Conservation (phyloP, 805 yeast genomes). For the Zygosaccharomyces gambellarensis region DNA sequence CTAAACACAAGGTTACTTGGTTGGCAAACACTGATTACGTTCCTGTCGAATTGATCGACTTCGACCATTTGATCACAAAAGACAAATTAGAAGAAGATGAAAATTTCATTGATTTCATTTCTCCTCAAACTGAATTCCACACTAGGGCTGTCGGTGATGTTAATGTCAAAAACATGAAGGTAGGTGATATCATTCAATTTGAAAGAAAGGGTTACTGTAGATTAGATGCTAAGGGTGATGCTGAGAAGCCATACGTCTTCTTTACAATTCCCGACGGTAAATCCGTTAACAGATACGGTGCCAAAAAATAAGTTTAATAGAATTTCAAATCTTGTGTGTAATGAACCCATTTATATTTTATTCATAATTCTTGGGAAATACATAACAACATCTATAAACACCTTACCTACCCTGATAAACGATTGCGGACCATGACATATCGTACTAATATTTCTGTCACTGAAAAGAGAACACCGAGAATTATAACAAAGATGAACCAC, state of each 20-base stretch:
- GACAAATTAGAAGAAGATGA: slow-evolving; percentile 94
- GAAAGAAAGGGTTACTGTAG: slow-evolving; percentile 97
- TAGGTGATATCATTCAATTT: slow-evolving; percentile 85
- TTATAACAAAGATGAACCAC: slow-evolving; percentile 80
- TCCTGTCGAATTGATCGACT: slow-evolving; percentile 76
- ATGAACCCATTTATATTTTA: not conserved
- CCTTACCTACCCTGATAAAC: not conserved
- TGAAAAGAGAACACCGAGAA: slow-evolving; percentile 72
- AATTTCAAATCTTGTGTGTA: not conserved
- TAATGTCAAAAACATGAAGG: slow-evolving; percentile 70
- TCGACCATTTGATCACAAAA: slow-evolving; percentile 91
- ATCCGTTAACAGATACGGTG: slow-evolving; percentile 68
- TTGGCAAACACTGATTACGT: slow-evolving; percentile 78
- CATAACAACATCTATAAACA: not conserved
- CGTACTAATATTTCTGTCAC: slow-evolving; percentile 63
- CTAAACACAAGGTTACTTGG: slow-evolving; percentile 94
- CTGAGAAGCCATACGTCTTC: slow-evolving; percentile 66
- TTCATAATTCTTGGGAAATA: not conserved
- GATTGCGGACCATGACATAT: slow-evolving; percentile 42
- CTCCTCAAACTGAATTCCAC: slow-evolving; percentile 82
- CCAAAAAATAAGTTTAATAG: slow-evolving; percentile 43
- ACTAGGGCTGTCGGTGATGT: slow-evolving; percentile 73
- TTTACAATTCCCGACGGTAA: slow-evolving; percentile 97
- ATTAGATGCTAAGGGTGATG: slow-evolving; percentile 54
- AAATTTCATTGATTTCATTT: slow-evolving; percentile 85